phyloP scores from a whole-genome alignment of 2,329 filamentous ascomycete species.

The Zopfia rhizophila region DNA sequence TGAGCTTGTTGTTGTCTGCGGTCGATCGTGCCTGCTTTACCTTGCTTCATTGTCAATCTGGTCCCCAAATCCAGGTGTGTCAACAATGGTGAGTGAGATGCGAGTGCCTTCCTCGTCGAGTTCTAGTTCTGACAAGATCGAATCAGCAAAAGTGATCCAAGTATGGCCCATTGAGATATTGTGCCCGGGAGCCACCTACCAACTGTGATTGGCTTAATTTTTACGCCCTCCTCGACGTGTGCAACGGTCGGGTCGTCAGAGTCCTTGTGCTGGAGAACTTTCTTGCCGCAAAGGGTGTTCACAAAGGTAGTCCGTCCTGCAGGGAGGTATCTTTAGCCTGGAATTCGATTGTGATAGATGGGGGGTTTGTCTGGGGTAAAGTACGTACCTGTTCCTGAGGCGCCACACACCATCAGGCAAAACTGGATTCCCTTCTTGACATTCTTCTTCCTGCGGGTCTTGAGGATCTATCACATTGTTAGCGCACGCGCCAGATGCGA shows the following conservation, averaged over 20 bases:
- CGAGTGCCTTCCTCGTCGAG: slow-evolving; percentile 98
- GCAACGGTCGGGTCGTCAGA: slow-evolving; percentile 88
- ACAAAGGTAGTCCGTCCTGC: slow-evolving; percentile 97
- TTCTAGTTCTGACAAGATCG: slow-evolving; percentile 75
- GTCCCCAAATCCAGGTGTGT: slow-evolving; percentile 97
- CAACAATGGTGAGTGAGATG: slow-evolving; percentile 97
- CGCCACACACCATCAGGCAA: slow-evolving; percentile 99
- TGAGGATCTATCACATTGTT: slow-evolving; percentile 62
- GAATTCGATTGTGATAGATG: slow-evolving; percentile 3
- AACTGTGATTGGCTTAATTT: slow-evolving; percentile 98
- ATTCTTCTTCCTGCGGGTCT: slow-evolving; percentile 99
- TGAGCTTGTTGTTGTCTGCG: slow-evolving; percentile 24
- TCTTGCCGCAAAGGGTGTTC: slow-evolving; percentile 97
- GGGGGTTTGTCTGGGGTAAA: slow-evolving; percentile 6
- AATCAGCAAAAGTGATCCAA: slow-evolving; percentile 35
- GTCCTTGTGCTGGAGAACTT: slow-evolving; percentile 90
- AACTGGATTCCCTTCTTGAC: slow-evolving; percentile 99
- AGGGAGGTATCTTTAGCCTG: slow-evolving; percentile 15
- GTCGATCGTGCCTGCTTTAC: slow-evolving; percentile 60
- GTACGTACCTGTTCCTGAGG: slow-evolving; percentile 91
- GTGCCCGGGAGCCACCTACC: slow-evolving; percentile 66
- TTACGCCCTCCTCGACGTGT: slow-evolving; percentile 94
- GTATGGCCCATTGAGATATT: not conserved
- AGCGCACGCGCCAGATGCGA: slow-evolving; percentile 35
- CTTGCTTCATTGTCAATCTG: slow-evolving; percentile 99